Evolutionary conservation across 768 basidiomycete species (phyloP).

Genomic region (Lentinus brumalis): DNA sequence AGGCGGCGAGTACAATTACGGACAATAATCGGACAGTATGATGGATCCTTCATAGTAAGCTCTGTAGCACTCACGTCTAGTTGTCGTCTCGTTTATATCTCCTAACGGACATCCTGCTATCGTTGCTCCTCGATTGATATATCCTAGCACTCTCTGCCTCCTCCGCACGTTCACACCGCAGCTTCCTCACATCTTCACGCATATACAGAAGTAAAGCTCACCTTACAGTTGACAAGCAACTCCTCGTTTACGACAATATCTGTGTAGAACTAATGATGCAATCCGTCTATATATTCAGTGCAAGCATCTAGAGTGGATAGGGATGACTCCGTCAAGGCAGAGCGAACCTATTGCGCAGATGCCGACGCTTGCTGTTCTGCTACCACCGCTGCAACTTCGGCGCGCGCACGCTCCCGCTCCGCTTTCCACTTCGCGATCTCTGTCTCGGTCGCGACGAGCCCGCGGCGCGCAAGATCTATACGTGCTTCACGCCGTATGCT

Average conservation of each 20-base stretch:
- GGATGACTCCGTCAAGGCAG: neutral
- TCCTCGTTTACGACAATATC: neutral
- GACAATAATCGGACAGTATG: constrained; percentile 3
- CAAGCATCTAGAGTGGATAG: neutral
- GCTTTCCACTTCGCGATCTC: constrained; percentile 82
- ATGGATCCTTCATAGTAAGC: neutral
- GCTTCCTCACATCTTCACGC: neutral
- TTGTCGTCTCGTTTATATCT: constrained; percentile 2
- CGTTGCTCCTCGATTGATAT: neutral
- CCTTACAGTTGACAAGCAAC: neutral
- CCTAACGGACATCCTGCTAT: constrained; percentile 15
- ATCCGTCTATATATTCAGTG: constrained; percentile 9
- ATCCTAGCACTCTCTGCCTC: neutral
- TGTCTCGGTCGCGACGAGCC: constrained; percentile 79
- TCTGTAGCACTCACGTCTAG: constrained; percentile 8
- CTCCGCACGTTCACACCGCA: neutral
- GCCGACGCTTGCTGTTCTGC: neutral
- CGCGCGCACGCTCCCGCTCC: constrained; percentile 27
- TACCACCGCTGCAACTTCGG: neutral
- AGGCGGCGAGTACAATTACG: constrained; percentile 20
- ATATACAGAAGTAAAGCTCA: neutral
- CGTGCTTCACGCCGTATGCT: constrained; percentile 71
- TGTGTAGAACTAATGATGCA: constrained; percentile 5
- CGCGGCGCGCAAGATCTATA: constrained; percentile 71
- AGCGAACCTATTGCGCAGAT: neutral